phyloP scores from a whole-genome alignment of 2,329 filamentous ascomycete genomes.

The Daldinia sp. region DNA sequence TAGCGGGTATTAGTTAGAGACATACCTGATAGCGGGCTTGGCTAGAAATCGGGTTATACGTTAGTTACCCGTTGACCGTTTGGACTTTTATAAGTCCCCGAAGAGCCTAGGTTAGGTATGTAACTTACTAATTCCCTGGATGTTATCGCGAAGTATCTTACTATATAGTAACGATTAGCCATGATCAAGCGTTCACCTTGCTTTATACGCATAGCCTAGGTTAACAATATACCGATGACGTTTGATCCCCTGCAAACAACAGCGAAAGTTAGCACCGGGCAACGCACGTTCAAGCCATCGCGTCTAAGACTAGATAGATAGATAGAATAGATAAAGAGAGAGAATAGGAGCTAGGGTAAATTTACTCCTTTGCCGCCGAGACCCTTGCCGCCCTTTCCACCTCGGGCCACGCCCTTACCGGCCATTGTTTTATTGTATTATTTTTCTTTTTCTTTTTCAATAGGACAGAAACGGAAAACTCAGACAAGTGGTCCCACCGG shows the following conservation, averaged over 20 bases:
- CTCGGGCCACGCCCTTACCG: conserved; percentile 30
- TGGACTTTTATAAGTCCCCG: not conserved
- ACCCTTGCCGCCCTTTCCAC: conserved; percentile 43
- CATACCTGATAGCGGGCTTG: conserved; percentile 66
- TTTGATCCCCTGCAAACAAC: conserved; percentile 43
- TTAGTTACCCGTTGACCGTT: conserved; percentile 34
- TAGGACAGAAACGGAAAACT: not conserved
- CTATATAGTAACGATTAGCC: conserved; percentile 36
- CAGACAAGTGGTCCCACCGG: too few relatives aligned
- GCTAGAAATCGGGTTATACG: conserved; percentile 53
- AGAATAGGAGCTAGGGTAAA: not conserved
- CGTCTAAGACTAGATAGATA: conserved; percentile 5
- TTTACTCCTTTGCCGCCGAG: conserved; percentile 48
- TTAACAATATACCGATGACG: conserved; percentile 45
- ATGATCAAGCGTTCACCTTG: not conserved
- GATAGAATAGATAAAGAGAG: too few relatives aligned
- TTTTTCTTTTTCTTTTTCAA: too few relatives aligned
- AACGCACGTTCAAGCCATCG: not conserved
- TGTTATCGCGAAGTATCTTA: conserved; percentile 52
- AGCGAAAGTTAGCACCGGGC: conserved; percentile 21
- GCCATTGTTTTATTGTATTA: conserved; percentile 21
- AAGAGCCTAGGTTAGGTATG: not conserved
- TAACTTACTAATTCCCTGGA: conserved; percentile 51
- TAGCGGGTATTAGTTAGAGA: not conserved
- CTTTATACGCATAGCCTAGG: conserved; percentile 4